Percentiles rank a stretch among this genome's conserved stretches.
Conservation (phyloP, 805 yeast genomes). For the Hanseniaspora lachancei region DNA sequence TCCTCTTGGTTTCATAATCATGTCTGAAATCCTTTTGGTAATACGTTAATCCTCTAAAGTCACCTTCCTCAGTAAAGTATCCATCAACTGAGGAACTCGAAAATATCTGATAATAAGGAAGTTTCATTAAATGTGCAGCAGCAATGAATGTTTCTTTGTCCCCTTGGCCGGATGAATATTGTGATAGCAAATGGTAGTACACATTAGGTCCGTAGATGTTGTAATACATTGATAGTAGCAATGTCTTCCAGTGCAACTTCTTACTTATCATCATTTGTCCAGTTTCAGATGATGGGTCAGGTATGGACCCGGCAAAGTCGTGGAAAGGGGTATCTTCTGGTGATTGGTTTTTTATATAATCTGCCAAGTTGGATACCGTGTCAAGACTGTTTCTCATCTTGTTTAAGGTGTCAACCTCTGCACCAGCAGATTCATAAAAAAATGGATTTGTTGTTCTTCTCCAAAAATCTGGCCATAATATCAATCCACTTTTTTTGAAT, state of each 20-base stretch:
- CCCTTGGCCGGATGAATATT: conserved; percentile 67
- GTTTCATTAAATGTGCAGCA: conserved; percentile 43
- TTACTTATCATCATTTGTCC: conserved; percentile 58
- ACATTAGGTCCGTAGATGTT: conserved; percentile 52
- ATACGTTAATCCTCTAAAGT: conserved; percentile 32
- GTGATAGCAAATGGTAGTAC: conserved; percentile 56
- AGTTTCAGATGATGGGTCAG: conserved; percentile 57
- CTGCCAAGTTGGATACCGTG: conserved; percentile 16
- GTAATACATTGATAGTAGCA: conserved; percentile 49
- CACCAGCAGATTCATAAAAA: conserved; percentile 41
- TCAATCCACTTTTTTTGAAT: conserved; percentile 37
- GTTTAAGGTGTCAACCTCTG: conserved; percentile 27
- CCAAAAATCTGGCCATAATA: conserved; percentile 73
- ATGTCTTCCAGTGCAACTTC: conserved; percentile 42
- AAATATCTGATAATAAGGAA: conserved; percentile 42
- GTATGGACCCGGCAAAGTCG: conserved; percentile 49
- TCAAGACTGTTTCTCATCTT: conserved; percentile 25
- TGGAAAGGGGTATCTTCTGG: conserved; percentile 35
- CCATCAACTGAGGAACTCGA: conserved; percentile 30
- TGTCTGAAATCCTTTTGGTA: conserved; percentile 35
- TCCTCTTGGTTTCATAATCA: conserved; percentile 31
- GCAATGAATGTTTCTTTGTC: conserved; percentile 67
- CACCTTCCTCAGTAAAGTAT: conserved; percentile 20
- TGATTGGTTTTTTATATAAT: conserved; percentile 12
- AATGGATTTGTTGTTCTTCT: conserved; percentile 52